phyloP scores from a whole-genome alignment of 2,329 filamentous ascomycete genomes.

The Trichoderma gracile region DNA sequence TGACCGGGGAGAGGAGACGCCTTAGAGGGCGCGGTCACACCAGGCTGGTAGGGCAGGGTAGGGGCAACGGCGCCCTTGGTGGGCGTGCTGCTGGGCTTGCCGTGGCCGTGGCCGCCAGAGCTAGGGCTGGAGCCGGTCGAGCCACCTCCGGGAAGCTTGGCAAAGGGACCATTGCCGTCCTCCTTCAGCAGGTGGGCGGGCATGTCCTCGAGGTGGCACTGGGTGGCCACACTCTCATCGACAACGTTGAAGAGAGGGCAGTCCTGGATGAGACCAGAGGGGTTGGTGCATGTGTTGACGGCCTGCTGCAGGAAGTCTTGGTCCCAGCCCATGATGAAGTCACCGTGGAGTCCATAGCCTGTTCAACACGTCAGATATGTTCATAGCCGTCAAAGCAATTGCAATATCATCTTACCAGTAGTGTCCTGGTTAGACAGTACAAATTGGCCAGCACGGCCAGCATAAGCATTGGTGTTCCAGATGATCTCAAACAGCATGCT shows the following conservation, averaged over 20 bases:
- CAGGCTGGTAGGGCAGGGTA: conserved; percentile 42
- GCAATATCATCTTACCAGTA: conserved; percentile 53
- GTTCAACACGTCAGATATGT: neutral
- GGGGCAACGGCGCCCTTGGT: conserved; percentile 36
- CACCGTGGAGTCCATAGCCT: conserved; percentile 76
- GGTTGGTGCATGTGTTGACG: conserved; percentile 73
- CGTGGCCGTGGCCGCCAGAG: conserved; percentile 30
- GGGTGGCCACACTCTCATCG: conserved; percentile 53
- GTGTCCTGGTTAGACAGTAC: conserved; percentile 76
- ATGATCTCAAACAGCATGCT: conserved; percentile 86
- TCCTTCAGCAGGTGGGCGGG: conserved; percentile 60
- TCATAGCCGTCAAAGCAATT: too few relatives aligned
- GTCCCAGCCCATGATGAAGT: conserved; percentile 82
- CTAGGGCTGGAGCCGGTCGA: conserved; percentile 40
- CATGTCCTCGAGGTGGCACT: conserved; percentile 62
- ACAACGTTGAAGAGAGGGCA: conserved; percentile 76
- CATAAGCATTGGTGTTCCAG: conserved; percentile 70
- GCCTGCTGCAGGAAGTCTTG: conserved; percentile 66
- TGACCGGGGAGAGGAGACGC: conserved; percentile 45
- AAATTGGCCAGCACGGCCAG: conserved; percentile 65
- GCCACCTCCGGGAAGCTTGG: conserved; percentile 66
- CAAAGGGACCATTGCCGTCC: conserved; percentile 56
- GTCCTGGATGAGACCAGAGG: conserved; percentile 67
- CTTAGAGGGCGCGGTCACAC: conserved; percentile 37
- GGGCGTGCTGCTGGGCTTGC: neutral